Percentiles rank a stretch among this genome's conserved stretches.
These are phyloP conservation scores for Chionographis japonica DNA, from an alignment of 106 monocot genomes.

Conservation along the genomic window DNA sequence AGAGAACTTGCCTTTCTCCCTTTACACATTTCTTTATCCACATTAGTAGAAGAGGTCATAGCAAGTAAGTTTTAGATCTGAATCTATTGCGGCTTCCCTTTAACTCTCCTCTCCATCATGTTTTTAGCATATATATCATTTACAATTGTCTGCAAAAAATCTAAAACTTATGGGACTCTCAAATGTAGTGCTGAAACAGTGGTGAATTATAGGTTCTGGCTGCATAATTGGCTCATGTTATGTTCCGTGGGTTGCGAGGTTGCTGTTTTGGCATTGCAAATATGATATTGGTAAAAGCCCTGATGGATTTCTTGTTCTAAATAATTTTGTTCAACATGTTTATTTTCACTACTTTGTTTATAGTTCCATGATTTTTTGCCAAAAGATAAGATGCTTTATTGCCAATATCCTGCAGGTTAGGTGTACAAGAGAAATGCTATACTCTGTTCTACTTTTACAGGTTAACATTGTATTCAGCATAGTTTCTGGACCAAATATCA, in stretches of 20 bases:
- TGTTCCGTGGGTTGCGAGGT: slow-evolving; percentile 79
- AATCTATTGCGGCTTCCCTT: no score
- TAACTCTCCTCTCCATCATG: background rate
- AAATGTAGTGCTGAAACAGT: background rate
- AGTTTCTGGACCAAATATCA: background rate
- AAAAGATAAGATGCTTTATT: no score
- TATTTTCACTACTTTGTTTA: background rate
- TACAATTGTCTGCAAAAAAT: background rate
- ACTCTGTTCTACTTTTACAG: slow-evolving; percentile 74
- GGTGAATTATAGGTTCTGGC: slow-evolving; percentile 5
- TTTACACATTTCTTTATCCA: no score
- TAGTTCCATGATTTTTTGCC: background rate
- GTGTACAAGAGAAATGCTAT: slow-evolving; percentile 83
- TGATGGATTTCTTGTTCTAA: background rate
- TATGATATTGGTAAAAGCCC: slow-evolving; percentile 76
- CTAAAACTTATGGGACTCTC: no score
- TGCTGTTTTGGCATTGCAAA: slow-evolving; percentile 91
- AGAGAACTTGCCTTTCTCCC: no score
- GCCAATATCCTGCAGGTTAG: slow-evolving; percentile 60
- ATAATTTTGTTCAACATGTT: no score
- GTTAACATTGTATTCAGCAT: slow-evolving; percentile 20
- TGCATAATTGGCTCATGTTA: slow-evolving; percentile 13
- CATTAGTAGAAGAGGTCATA: no score
- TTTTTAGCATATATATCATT: background rate
- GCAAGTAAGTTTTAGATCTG: no score